Evolutionary conservation across 2,329 filamentous ascomycete genomes (phyloP).

Genomic region (Trichoderma atrobrunneum): DNA sequence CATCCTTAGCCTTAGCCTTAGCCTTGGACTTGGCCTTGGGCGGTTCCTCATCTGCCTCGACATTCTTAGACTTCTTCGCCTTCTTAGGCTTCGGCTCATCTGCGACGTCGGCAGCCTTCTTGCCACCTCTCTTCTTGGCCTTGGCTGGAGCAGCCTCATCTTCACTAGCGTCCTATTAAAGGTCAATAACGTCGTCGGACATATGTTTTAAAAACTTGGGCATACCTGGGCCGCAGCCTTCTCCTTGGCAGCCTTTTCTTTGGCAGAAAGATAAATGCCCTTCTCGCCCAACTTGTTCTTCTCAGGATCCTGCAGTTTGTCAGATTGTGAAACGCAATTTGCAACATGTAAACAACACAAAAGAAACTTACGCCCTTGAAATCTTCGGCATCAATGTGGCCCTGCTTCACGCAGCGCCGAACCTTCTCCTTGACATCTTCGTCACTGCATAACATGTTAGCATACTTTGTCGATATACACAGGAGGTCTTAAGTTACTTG

Average conservation of each 20-base stretch:
- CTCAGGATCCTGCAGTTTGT: slow-evolving; percentile 61
- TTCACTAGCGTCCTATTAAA: slow-evolving; percentile 22
- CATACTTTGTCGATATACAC: neutral
- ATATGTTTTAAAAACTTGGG: neutral
- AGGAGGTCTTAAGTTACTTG: slow-evolving; percentile 35
- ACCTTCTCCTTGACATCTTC: slow-evolving; percentile 71
- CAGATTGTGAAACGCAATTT: neutral
- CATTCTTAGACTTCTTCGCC: slow-evolving; percentile 32
- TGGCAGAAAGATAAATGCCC: slow-evolving; percentile 55
- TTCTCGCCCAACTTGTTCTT: slow-evolving; percentile 66
- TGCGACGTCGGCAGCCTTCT: slow-evolving; percentile 25
- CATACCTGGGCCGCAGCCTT: slow-evolving; percentile 31
- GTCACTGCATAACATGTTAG: slow-evolving; percentile 30
- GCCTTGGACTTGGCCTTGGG: slow-evolving; percentile 26
- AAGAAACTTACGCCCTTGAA: slow-evolving; percentile 76
- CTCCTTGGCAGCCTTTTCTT: slow-evolving; percentile 36
- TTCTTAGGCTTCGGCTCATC: slow-evolving; percentile 38
- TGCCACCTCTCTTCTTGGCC: slow-evolving; percentile 4
- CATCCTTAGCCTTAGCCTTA: slow-evolving; percentile 21
- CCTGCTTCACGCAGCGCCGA: slow-evolving; percentile 66
- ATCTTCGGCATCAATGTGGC: slow-evolving; percentile 79
- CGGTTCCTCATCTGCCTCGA: slow-evolving; percentile 27
- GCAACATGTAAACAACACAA: slow-evolving; percentile 4
- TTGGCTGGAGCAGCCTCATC: slow-evolving; percentile 32
- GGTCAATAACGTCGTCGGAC: slow-evolving; percentile 25